Evolutionary conservation across 192 early-diverging fungal genomes (phyloP).

Genomic region (Obelidium mucronatum): DNA sequence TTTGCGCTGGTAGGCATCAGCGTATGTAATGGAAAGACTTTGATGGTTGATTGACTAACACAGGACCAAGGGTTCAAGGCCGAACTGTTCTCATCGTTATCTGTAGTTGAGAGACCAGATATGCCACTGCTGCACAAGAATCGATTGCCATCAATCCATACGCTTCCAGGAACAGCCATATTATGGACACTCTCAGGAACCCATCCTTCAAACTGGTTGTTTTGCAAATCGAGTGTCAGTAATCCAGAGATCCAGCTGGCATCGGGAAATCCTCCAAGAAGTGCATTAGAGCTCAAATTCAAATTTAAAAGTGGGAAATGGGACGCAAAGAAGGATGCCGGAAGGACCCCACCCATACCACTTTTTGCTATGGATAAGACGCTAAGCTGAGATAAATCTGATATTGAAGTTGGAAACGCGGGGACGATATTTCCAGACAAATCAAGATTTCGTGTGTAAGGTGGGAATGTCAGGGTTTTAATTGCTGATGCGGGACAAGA

Average conservation of each 20-base stretch:
- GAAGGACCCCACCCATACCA: constrained; percentile 1
- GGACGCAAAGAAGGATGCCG: neutral
- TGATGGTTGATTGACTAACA: neutral
- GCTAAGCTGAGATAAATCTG: constrained; percentile 1
- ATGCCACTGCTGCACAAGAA: constrained; percentile 3
- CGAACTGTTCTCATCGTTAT: neutral
- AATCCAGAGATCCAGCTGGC: neutral
- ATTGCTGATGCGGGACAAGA: neutral
- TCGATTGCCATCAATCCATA: neutral
- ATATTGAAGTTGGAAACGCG: neutral
- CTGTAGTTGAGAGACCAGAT: neutral
- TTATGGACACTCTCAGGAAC: neutral
- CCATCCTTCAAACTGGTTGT: constrained; percentile 29
- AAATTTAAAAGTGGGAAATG: neutral
- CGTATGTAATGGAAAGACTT: neutral
- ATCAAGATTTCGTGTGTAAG: neutral
- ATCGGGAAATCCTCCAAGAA: constrained; percentile 4
- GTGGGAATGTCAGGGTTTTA: neutral
- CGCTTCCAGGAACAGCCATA: neutral
- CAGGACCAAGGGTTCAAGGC: constrained; percentile 1
- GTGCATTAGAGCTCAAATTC: constrained; percentile 14
- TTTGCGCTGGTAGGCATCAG: constrained; percentile 1
- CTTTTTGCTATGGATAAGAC: neutral
- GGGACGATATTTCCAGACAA: neutral
- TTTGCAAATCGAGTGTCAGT: constrained; percentile 6